phyloP scores from a whole-genome alignment of 352 stramenopile species.

The Saprolegnia parasitica region DNA sequence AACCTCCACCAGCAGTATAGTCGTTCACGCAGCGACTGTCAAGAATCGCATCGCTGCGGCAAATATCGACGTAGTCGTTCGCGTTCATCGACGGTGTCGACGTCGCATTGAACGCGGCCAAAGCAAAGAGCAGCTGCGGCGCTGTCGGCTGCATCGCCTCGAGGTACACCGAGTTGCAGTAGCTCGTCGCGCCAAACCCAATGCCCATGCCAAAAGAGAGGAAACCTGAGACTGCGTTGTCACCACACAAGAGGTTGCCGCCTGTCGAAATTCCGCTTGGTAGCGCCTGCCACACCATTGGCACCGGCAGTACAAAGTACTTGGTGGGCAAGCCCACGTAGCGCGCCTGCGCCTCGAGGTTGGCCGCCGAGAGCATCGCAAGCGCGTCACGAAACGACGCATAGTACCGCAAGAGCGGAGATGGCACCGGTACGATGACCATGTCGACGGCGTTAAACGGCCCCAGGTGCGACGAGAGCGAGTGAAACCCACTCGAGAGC shows the following conservation, averaged over 20 bases:
- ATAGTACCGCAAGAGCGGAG: neutral
- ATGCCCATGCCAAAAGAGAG: neutral
- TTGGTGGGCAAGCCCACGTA: neutral
- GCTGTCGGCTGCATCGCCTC: too few relatives aligned
- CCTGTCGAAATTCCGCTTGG: neutral
- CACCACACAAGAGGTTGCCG: slow-evolving; percentile 9
- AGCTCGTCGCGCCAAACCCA: neutral
- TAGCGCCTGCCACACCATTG: neutral
- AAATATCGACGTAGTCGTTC: too few relatives aligned
- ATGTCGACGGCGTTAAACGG: slow-evolving; percentile 17
- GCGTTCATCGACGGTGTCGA: too few relatives aligned
- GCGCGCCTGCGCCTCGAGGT: neutral
- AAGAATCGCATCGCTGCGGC: too few relatives aligned
- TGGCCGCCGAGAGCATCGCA: neutral
- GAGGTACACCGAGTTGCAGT: too few relatives aligned
- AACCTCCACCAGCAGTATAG: too few relatives aligned
- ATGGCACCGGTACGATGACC: neutral
- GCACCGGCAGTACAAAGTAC: neutral
- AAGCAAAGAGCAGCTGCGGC: too few relatives aligned
- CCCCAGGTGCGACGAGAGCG: neutral
- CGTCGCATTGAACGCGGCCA: too few relatives aligned
- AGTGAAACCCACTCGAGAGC: neutral
- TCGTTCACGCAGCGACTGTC: too few relatives aligned
- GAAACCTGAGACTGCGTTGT: neutral
- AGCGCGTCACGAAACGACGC: neutral